phyloP scores from a whole-genome alignment of 2,329 filamentous ascomycete genomes.

The Trichoderma hamatum region DNA sequence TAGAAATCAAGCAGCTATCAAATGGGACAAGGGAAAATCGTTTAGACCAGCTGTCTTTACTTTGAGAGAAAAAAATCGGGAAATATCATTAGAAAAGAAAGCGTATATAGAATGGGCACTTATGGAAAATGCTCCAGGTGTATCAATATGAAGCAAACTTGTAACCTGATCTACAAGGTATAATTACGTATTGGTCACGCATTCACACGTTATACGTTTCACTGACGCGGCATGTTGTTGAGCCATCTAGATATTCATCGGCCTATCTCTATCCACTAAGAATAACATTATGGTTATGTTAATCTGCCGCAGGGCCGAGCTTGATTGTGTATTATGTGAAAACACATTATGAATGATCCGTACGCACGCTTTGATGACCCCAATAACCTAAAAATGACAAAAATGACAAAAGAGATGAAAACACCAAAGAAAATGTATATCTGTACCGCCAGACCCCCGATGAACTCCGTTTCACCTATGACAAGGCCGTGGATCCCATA shows the following conservation, averaged over 20 bases:
- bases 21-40: not conserved
- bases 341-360: slow-evolving; percentile 2
- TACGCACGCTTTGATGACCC: not conserved
- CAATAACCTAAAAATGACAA: not conserved
- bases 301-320: not conserved
- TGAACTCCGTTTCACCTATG: slow-evolving; percentile 17
- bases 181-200: not conserved
- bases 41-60: not conserved
- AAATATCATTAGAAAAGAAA: not conserved
- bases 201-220: not conserved
- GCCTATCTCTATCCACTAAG: slow-evolving; percentile 11
- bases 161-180: not conserved
- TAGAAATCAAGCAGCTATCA: not conserved
- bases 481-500: slow-evolving; percentile 20
- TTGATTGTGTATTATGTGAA: not conserved
- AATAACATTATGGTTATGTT: not conserved
- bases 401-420: slow-evolving; percentile 4
- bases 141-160: not conserved
- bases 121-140: not conserved
- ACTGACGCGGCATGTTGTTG: not conserved
- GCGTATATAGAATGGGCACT: slow-evolving; percentile 1
- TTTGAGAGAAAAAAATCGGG: not conserved
- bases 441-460: not conserved
- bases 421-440: slow-evolving; percentile 17
- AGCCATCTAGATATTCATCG: slow-evolving; percentile 11